Evolutionary conservation across 2,329 filamentous ascomycete species (phyloP).

Genomic region (Atkinsonella texensis): DNA sequence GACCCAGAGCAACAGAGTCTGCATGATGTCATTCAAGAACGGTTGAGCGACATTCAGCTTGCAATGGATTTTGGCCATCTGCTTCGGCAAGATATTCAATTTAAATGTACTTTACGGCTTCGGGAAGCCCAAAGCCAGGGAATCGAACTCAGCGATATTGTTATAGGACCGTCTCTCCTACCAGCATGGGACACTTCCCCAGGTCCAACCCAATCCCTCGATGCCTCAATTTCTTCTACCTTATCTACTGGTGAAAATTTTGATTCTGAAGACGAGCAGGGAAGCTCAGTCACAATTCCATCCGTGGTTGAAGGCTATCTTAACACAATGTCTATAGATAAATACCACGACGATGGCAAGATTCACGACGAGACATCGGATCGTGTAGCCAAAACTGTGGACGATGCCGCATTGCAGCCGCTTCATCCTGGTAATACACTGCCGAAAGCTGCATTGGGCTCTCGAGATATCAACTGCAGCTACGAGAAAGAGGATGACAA

Average conservation of each 20-base stretch:
- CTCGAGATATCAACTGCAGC: background rate
- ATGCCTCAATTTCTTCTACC: background rate
- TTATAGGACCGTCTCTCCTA: slow-evolving; percentile 16
- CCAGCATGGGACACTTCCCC: slow-evolving; percentile 15
- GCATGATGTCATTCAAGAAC: slow-evolving; percentile 15
- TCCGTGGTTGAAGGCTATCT: background rate
- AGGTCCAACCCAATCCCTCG: too few species aligned
- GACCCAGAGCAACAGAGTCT: slow-evolving; percentile 14
- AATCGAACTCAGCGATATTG: slow-evolving; percentile 11
- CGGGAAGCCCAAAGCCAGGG: slow-evolving; percentile 13
- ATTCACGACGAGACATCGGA: background rate
- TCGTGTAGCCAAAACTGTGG: background rate
- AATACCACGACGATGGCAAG: background rate
- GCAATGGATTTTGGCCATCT: slow-evolving; percentile 10
- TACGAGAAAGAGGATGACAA: background rate
- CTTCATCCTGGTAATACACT: background rate
- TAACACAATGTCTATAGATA: background rate
- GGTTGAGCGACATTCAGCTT: slow-evolving; percentile 10
- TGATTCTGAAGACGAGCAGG: background rate
- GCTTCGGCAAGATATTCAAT: slow-evolving; percentile 12
- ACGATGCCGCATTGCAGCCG: background rate
- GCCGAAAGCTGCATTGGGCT: background rate
- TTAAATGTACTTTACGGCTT: slow-evolving; percentile 16
- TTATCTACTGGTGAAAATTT: background rate
- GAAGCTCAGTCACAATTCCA: background rate